Conservation (phyloP, 139 green algal genomes). For the Chloropicon primus region DNA sequence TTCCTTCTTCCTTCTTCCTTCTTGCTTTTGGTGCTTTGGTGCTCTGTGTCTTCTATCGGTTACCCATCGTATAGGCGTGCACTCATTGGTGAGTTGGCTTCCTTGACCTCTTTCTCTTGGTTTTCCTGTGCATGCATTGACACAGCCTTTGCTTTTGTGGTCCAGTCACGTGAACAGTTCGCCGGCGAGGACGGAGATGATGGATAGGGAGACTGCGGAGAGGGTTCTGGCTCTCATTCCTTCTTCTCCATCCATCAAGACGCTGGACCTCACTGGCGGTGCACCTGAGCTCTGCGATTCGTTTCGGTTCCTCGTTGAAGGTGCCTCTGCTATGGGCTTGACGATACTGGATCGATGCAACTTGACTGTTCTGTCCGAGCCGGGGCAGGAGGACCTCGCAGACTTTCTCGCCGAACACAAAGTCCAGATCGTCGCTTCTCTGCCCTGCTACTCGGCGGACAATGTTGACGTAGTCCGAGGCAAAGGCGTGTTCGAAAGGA, state of each 20-base stretch:
- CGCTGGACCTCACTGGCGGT: constrained; percentile 86
- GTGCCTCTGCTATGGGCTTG: constrained; percentile 46
- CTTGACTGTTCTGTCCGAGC: constrained; percentile 89
- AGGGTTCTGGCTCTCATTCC: constrained; percentile 57
- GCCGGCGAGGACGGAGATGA: constrained; percentile 36
- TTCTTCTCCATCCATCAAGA: constrained; percentile 26
- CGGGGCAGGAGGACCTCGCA: constrained; percentile 77
- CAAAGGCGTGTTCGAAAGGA: constrained; percentile 77
- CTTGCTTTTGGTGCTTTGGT: too few species aligned
- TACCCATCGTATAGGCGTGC: too few species aligned
- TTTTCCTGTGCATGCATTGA: too few species aligned
- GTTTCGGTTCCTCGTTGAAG: constrained; percentile 62
- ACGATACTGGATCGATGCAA: constrained; percentile 96
- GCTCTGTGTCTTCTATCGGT: too few species aligned
- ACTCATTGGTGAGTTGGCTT: too few species aligned
- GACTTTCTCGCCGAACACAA: constrained; percentile 72
- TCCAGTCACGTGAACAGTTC: too few species aligned
- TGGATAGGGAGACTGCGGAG: constrained; percentile 39
- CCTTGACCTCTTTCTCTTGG: too few species aligned
- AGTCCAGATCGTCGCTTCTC: constrained; percentile 76
- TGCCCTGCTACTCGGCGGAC: constrained; percentile 78
- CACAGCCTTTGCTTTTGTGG: too few species aligned
- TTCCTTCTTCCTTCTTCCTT: too few species aligned
- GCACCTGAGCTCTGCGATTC: constrained; percentile 71
- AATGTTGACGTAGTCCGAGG: constrained; percentile 86